A percentile compares a stretch with the other conserved stretches of the same genome.
Conservation (phyloP, 2,329 filamentous ascomycete genomes). For the Xylaria sp. region DNA sequence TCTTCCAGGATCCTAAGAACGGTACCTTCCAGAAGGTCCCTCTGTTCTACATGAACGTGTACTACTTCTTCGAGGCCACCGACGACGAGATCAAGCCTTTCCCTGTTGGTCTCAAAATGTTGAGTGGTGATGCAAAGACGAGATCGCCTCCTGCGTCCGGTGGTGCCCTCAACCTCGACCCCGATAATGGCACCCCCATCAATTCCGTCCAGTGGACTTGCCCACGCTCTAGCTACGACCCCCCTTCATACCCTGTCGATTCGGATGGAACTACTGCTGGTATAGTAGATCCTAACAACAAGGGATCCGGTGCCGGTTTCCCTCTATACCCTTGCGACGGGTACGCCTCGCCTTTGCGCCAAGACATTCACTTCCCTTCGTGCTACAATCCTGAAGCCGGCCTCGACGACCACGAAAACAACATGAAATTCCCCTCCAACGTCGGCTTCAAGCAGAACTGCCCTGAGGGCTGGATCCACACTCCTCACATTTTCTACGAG, state of each 20-base stretch:
- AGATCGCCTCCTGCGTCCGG: slow-evolving; percentile 68
- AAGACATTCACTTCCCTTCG: slow-evolving; percentile 77
- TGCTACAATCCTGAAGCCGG: slow-evolving; percentile 76
- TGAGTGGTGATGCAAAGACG: slow-evolving; percentile 71
- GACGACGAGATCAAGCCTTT: slow-evolving; percentile 76
- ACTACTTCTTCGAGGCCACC: slow-evolving; percentile 77
- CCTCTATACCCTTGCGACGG: slow-evolving; percentile 76
- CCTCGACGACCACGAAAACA: slow-evolving; percentile 69
- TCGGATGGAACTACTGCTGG: slow-evolving; percentile 68
- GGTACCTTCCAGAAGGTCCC: slow-evolving; percentile 73
- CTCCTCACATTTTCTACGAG: slow-evolving; percentile 69
- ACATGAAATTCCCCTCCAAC: slow-evolving; percentile 72
- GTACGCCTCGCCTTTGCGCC: slow-evolving; percentile 68
- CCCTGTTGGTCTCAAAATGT: slow-evolving; percentile 76
- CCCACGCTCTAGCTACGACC: slow-evolving; percentile 61
- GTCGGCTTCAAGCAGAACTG: slow-evolving; percentile 64
- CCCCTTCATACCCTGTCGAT: slow-evolving; percentile 63
- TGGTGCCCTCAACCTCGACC: slow-evolving; percentile 62
- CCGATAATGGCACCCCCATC: slow-evolving; percentile 59
- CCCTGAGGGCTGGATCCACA: slow-evolving; percentile 64
- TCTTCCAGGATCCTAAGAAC: slow-evolving; percentile 72
- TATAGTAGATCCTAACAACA: slow-evolving; percentile 64
- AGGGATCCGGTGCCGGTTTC: slow-evolving; percentile 71
- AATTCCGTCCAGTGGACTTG: slow-evolving; percentile 70
- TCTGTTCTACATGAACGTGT: slow-evolving; percentile 78